Conservation (phyloP, 2,329 filamentous ascomycete genomes). For the Hirsutella rhossiliensis region DNA sequence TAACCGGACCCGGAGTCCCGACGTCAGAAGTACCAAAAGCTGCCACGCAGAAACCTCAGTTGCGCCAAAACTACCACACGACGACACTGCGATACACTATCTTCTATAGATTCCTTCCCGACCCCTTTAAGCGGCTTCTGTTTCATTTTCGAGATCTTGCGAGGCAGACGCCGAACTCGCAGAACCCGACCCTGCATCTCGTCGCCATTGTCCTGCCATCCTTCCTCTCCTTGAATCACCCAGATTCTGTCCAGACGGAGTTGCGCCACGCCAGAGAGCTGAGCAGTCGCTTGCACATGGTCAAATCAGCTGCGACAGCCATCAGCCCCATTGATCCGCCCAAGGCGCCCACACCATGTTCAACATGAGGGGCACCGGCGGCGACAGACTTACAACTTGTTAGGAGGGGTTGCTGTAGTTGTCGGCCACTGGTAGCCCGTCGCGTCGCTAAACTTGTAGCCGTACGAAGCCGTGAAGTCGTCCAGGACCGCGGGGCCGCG, state of each 20-base stretch:
- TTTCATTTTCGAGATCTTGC: no score
- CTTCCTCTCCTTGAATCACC: not conserved
- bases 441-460: constrained; percentile 97
- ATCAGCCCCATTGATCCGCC: not conserved
- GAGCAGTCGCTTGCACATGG: not conserved
- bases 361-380: constrained; percentile 5
- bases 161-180: no score
- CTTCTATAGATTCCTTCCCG: no score
- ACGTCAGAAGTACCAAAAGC: no score
- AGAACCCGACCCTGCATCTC: not conserved
- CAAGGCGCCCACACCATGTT: constrained; percentile 1
- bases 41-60: no score
- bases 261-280: not conserved
- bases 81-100: no score
- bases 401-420: constrained; percentile 50
- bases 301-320: not conserved
- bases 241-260: not conserved
- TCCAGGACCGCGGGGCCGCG: constrained; percentile 92
- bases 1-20: no score
- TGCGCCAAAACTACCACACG: no score
- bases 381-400: constrained; percentile 61
- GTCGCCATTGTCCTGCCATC: not conserved
- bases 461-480: constrained; percentile 95
- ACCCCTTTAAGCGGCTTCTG: no score
- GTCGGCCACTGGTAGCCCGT: constrained; percentile 93